These are phyloP conservation scores for Blastobotrys elegans DNA, from an alignment of 1,139 yeast genomes.

Conservation along the genomic window DNA sequence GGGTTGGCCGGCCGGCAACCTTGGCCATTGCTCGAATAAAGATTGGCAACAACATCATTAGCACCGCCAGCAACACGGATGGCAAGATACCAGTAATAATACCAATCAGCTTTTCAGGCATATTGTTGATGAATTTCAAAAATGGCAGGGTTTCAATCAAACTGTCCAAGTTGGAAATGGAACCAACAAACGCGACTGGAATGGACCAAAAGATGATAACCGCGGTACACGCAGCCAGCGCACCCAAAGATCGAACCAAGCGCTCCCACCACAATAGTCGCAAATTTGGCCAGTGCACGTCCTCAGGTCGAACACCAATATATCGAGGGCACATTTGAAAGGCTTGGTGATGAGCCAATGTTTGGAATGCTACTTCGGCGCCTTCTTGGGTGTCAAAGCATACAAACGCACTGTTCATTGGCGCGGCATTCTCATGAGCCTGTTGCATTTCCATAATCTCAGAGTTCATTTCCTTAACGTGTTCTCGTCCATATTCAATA, in stretches of 20 bases:
- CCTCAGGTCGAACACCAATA: constrained; percentile 71
- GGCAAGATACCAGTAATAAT: constrained; percentile 83
- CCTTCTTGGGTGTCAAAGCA: constrained; percentile 84
- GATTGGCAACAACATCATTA: constrained; percentile 82
- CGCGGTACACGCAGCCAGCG: constrained; percentile 51
- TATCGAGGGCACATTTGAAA: constrained; percentile 57
- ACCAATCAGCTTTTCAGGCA: constrained; percentile 70
- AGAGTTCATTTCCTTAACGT: constrained; percentile 60
- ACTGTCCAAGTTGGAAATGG: constrained; percentile 74
- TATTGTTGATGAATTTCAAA: constrained; percentile 61
- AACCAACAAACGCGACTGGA: constrained; percentile 95
- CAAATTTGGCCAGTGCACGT: constrained; percentile 82
- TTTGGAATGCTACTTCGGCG: constrained; percentile 86
- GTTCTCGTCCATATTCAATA: constrained; percentile 62
- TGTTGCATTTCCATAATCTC: constrained; percentile 60
- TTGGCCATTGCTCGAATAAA: constrained; percentile 71
- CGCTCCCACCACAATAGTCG: constrained; percentile 84
- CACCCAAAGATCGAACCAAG: constrained; percentile 52
- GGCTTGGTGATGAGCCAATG: constrained; percentile 60
- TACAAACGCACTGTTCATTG: constrained; percentile 64
- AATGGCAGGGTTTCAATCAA: constrained; percentile 65
- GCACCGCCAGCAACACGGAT: constrained; percentile 69
- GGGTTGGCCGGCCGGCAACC: constrained; percentile 64
- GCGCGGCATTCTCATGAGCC: constrained; percentile 40
- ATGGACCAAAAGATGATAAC: constrained; percentile 83